phyloP scores from a whole-genome alignment of 768 basidiomycete genomes.

The Auricularia sp. region DNA sequence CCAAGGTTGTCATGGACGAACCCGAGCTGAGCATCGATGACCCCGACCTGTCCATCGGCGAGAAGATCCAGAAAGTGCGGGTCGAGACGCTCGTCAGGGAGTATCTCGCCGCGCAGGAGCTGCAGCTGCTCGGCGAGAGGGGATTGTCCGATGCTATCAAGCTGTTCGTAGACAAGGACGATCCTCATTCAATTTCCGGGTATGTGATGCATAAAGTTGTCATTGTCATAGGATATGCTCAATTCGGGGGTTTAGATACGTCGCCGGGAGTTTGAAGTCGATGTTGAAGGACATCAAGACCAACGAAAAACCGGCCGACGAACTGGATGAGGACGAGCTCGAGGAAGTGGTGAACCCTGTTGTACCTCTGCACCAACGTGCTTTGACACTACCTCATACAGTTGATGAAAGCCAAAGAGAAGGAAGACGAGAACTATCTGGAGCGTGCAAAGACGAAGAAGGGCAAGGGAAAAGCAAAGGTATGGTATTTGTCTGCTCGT shows the following conservation, averaged over 20 bases:
- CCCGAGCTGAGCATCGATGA: slow-evolving; percentile 76
- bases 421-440: slow-evolving; percentile 50
- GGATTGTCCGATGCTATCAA: slow-evolving; percentile 93
- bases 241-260: slow-evolving; percentile 43
- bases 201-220: slow-evolving; percentile 30
- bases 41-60: slow-evolving; percentile 50
- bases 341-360: slow-evolving; percentile 51
- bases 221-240: neutral
- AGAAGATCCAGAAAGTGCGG: slow-evolving; percentile 70
- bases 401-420: slow-evolving; percentile 46
- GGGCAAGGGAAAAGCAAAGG: slow-evolving; percentile 35
- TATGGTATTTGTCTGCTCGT: neutral
- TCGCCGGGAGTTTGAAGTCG: slow-evolving; percentile 43
- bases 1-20: slow-evolving; percentile 60
- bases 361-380: neutral
- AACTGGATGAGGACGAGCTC: slow-evolving; percentile 62
- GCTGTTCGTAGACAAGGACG: slow-evolving; percentile 95
- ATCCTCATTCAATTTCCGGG: slow-evolving; percentile 84
- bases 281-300: slow-evolving; percentile 61
- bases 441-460: slow-evolving; percentile 25
- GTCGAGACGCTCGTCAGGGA: slow-evolving; percentile 87
- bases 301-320: slow-evolving; percentile 57
- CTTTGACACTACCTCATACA: slow-evolving; percentile 17
- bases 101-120: slow-evolving; percentile 84
- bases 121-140: slow-evolving; percentile 81